Base-by-base conservation (phyloP, 495 filamentous ascomycete genomes). In the Aspergillus sparsus region DNA sequence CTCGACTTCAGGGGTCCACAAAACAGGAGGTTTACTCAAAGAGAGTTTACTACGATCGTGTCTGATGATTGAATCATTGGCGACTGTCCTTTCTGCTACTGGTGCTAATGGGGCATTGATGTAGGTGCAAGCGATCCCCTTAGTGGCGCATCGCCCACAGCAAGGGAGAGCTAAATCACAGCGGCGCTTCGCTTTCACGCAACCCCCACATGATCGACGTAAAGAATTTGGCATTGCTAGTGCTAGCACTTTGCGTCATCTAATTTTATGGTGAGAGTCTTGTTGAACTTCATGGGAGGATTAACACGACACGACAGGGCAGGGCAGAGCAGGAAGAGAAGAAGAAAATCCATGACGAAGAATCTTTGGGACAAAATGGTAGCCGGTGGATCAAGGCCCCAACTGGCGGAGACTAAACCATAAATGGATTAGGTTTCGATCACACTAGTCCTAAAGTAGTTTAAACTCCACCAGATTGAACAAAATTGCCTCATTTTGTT, bases 191-290 rank as follows among this genome's bases (percentile, higher is more conserved):
- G 68, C 69, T 34, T 67, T 70, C 12, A 71, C 69, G 63, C 80
- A 82, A 16, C 70, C 69, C 41, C 73, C 57, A 57, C 80, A 82
- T 11, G 76, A 73, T 62, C 73, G 72, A 49, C 68, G 72, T 13
- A 72, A 58, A 0, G 53, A 58, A 2, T 36, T 31, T 5, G 57
- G 57, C 45, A 31, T 55, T 7, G 16, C 12, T 50, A 3, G 21
- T 27, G 21, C 21, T 27, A 27, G 21, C 21, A 27, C 21, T 21
- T 13, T 13, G 49, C 32, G 27, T 16, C 8, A 27, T 35, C 49
- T 13, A 27, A 7, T 11, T 41, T 41, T 41, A 6, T n/a, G n/a
- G 37, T n/a, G 11, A 10, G n/a, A 41, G 8, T 41, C 37, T 41
- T 10, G 37, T 11, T 8, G 37, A 7, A 3, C n/a, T 3, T 41